Conservation (phyloP, 768 basidiomycete species). For the Suillus sp. region DNA sequence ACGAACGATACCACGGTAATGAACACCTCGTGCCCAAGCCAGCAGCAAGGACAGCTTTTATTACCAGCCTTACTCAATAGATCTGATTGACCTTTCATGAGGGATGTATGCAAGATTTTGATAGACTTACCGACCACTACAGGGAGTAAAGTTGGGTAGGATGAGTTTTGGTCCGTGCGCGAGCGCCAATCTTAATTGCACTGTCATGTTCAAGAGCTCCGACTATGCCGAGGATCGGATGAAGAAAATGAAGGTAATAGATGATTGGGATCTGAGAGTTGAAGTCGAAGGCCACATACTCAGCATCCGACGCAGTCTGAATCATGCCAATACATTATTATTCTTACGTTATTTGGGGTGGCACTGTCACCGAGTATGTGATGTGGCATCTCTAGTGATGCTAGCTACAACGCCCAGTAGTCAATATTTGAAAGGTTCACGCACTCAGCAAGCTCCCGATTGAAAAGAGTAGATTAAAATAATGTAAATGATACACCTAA, state of each 20-base stretch:
- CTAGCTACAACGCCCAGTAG: neutral
- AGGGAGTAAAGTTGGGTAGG: neutral
- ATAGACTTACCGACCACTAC: neutral
- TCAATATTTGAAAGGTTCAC: neutral
- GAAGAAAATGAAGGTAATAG: neutral
- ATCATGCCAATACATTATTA: neutral
- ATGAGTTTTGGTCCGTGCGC: neutral
- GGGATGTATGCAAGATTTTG: neutral
- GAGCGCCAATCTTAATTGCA: neutral
- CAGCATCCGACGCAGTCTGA: neutral
- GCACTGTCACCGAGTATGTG: neutral
- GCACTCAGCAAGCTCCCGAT: neutral
- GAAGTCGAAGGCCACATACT: neutral
- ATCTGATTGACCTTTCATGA: neutral
- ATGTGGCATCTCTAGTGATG: neutral
- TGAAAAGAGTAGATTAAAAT: constrained; percentile 30
- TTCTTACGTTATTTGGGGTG: neutral
- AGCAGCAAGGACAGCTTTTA: neutral
- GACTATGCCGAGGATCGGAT: too few relatives aligned
- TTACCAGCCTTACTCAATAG: neutral
- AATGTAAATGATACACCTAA: constrained; percentile 33
- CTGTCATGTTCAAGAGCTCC: too few relatives aligned
- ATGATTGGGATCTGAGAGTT: neutral
- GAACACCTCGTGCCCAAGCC: neutral
- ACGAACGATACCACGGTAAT: neutral